Evolutionary conservation across 1,139 yeast genomes (phyloP).

Genomic region (Pneumocystis murina): DNA sequence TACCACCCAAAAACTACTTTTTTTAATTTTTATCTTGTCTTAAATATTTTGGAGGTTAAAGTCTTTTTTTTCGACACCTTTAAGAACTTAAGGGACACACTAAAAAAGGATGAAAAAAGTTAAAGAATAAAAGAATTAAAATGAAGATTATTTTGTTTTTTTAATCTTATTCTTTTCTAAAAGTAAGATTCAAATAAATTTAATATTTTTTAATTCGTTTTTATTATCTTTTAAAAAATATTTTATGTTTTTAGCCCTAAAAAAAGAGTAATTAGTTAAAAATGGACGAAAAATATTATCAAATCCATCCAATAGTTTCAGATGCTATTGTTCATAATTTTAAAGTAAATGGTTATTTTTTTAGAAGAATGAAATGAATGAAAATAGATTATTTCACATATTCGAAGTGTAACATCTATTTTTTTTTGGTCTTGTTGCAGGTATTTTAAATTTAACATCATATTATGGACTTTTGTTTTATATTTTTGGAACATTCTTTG

Average conservation of each 20-base stretch:
- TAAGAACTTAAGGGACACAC: no score
- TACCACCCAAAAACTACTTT: not conserved
- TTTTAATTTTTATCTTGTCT: not conserved
- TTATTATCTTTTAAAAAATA: conserved; percentile 10
- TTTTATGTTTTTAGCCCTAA: not conserved
- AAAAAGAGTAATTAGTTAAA: not conserved
- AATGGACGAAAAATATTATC: not conserved
- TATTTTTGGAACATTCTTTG: conserved; percentile 11
- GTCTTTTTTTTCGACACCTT: no score
- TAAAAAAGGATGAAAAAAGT: no score
- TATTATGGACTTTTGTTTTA: conserved; percentile 13
- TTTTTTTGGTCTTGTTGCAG: conserved; percentile 14
- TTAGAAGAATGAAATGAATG: not conserved
- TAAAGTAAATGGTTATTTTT: not conserved
- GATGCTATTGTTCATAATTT: not conserved
- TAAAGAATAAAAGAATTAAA: no score
- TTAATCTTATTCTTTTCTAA: no score
- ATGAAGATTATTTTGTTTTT: no score
- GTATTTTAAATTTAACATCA: conserved; percentile 14
- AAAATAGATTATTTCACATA: conserved; percentile 11
- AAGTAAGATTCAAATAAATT: no score
- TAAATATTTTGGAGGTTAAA: not conserved
- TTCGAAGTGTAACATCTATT: conserved; percentile 14
- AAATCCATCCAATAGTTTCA: not conserved
- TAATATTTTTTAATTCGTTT: conserved; percentile 1